These are phyloP conservation scores for Phytopythium delawarense DNA, from an alignment of 352 stramenopile genomes.

Conservation along the genomic window DNA sequence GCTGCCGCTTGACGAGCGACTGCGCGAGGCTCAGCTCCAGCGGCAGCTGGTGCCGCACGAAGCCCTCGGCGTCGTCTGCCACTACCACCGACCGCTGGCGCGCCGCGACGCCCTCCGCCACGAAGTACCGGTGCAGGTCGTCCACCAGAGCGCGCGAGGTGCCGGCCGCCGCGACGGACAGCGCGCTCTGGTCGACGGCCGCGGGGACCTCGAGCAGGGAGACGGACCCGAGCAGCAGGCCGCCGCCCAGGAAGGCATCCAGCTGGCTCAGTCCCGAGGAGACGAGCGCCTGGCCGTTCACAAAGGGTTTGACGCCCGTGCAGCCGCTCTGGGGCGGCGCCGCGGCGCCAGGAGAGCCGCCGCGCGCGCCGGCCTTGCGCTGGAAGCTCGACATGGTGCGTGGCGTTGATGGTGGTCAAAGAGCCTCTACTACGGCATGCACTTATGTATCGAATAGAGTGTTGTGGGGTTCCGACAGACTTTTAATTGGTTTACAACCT, in stretches of 20 bases:
- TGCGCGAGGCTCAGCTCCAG: slow-evolving; percentile 66
- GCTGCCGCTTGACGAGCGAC: slow-evolving; percentile 57
- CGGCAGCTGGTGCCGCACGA: slow-evolving; percentile 37
- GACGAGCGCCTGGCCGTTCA: slow-evolving; percentile 61
- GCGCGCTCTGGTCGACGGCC: slow-evolving; percentile 1
- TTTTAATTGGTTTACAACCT: not conserved
- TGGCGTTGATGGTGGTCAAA: not conserved
- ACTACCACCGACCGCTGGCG: slow-evolving; percentile 34
- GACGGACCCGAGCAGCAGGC: slow-evolving; percentile 45
- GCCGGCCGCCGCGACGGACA: not conserved
- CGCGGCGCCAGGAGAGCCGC: not conserved
- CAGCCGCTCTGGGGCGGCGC: slow-evolving; percentile 4
- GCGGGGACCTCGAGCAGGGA: slow-evolving; percentile 41
- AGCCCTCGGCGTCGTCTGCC: slow-evolving; percentile 31
- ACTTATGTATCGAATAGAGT: not conserved
- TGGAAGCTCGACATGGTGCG: slow-evolving; percentile 40
- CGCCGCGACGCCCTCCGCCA: slow-evolving; percentile 45
- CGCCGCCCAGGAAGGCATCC: slow-evolving; percentile 50
- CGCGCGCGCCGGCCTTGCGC: slow-evolving; percentile 18
- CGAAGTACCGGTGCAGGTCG: slow-evolving; percentile 66
- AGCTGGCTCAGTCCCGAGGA: slow-evolving; percentile 50
- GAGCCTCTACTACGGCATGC: not conserved
- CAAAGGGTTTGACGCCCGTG: slow-evolving; percentile 57
- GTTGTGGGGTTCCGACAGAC: no score
- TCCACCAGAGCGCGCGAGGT: slow-evolving; percentile 29